phyloP scores from a whole-genome alignment of 352 stramenopile genomes.

The Achlya hypogyna region DNA sequence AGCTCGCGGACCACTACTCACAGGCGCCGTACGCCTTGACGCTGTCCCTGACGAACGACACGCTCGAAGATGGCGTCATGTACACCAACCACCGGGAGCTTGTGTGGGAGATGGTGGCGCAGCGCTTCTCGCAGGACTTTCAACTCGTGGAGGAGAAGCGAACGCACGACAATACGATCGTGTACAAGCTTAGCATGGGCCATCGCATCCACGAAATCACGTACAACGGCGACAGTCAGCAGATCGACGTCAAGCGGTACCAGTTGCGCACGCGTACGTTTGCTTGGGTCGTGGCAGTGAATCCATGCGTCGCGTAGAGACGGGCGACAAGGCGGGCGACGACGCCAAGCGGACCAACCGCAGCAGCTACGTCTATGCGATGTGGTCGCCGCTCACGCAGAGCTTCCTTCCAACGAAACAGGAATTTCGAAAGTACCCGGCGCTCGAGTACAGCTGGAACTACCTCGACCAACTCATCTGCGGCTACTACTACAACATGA shows the following conservation, averaged over 20 bases:
- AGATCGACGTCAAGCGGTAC: constrained; percentile 21
- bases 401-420: constrained; percentile 15
- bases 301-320: background rate
- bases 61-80: background rate
- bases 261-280: constrained; percentile 7
- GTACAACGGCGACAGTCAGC: constrained; percentile 16
- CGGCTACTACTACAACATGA: constrained; percentile 19
- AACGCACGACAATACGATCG: constrained; percentile 2
- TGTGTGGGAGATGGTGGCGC: constrained; percentile 71
- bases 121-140: constrained; percentile 39
- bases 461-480: constrained; percentile 18
- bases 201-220: constrained; percentile 22
- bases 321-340: too few relatives aligned
- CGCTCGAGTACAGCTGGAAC: constrained; percentile 19
- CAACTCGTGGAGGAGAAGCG: constrained; percentile 12
- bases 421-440: constrained; percentile 17
- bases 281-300: background rate
- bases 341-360: too few relatives aligned
- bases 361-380: constrained; percentile 15
- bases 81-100: constrained; percentile 61
- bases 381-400: constrained; percentile 19
- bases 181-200: constrained; percentile 25
- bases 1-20: constrained; percentile 20
- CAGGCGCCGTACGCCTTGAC: constrained; percentile 20
- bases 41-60: background rate